Evolutionary conservation across 805 yeast genomes (phyloP), one percentile per base, ranked within the genome.

Genomic region (Naumovozyma castellii): DNA sequence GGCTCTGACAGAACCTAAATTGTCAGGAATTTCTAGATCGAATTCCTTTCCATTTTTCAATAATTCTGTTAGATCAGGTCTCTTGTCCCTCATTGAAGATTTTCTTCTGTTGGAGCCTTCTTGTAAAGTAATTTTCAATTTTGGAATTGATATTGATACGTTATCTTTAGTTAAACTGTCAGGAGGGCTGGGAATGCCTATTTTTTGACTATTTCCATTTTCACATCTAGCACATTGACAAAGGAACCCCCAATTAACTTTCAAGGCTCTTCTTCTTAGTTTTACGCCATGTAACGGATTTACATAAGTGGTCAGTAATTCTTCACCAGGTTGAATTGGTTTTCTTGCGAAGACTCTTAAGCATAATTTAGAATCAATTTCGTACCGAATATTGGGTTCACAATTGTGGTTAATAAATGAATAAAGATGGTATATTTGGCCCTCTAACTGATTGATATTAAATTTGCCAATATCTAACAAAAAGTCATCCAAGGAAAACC

Each of bases 391-490:
- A 51, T 79, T 84, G 2, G 92, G 88, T 32, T 71, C 76, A 63
- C 95, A 85, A 50, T 68, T 69, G 55, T 85, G 95, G 53, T 84
- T 84, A 51, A 84, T 62, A 53, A 82, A 83, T 0, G 92, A 76
- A 44, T 80, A 82, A 6, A 69, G 54, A 44, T 76, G 66, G 55
- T 68, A 84, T 14, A 83, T 52, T 36, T 76, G 73, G 2, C 81
- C 77, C 39, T 78, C 79, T 38, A 80, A 64, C 50, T 83, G 81
- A 60, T 84, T 84, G 49, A 84, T 73, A 59, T 83, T 81, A 54
- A 77, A 81, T 43, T 78, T 73, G 2, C 94, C 94, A 49, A 84
- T 59, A 60, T 75, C 75, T 41, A 59, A 62, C 56, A 82, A 57
- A 51, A 68, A 85, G 43, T 73, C 77, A 27, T 76, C 75, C 9